Evolutionary conservation across 306 rosid genomes (phyloP).

Genomic region (Sesbania bispinosa): DNA sequence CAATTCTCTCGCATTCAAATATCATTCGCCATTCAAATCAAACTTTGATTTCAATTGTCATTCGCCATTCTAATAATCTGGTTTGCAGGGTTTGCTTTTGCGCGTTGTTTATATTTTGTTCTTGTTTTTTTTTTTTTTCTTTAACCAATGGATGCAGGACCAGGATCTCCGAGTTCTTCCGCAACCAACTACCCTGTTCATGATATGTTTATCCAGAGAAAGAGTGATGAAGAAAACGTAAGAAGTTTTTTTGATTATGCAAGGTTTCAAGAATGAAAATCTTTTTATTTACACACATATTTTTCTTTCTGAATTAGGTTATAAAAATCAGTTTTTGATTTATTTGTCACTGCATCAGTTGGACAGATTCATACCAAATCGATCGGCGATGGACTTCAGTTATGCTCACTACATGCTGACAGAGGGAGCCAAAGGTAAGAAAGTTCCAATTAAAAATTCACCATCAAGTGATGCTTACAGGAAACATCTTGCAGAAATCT

Average conservation of each 20-base stretch:
- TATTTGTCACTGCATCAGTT: too few species aligned
- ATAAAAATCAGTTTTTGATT: background rate
- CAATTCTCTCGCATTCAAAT: too few species aligned
- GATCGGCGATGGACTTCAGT: constrained; percentile 51
- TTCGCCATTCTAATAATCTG: constrained; percentile 2
- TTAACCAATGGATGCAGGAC: constrained; percentile 37
- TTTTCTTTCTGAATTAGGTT: background rate
- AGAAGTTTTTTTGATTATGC: background rate
- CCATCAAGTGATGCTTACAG: constrained; percentile 61
- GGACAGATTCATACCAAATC: too few species aligned
- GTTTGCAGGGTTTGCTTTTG: background rate
- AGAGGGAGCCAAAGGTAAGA: constrained; percentile 50
- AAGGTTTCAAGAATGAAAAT: too few species aligned
- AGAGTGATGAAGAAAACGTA: constrained; percentile 40
- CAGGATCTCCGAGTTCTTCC: constrained; percentile 37
- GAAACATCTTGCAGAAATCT: too few species aligned
- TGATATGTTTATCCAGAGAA: constrained; percentile 31
- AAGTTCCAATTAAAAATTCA: constrained; percentile 44
- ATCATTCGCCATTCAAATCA: too few species aligned
- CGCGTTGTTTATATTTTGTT: background rate
- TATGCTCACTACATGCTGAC: constrained; percentile 51
- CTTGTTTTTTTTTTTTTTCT: background rate
- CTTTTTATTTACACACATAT: too few species aligned
- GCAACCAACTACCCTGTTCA: constrained; percentile 29
- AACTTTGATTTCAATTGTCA: too few species aligned